Conservation (phyloP, 805 yeast species). For the Myxozyma udenii region DNA sequence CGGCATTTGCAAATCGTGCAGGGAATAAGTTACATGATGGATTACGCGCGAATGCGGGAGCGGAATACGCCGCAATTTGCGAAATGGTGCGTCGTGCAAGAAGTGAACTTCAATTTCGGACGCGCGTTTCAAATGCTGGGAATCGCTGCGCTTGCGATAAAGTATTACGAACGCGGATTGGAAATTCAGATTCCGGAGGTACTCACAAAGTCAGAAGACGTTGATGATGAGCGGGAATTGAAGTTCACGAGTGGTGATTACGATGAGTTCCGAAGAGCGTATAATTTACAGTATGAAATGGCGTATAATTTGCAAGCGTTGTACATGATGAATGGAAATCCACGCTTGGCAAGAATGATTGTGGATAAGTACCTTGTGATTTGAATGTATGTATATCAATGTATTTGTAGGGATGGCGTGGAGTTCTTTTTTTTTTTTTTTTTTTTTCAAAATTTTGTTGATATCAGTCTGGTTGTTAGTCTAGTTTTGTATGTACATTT, state of each 20-base stretch:
- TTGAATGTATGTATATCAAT: not conserved
- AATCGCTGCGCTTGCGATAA: constrained; percentile 65
- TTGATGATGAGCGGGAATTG: not conserved
- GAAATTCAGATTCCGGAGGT: constrained; percentile 27
- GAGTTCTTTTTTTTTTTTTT: no score
- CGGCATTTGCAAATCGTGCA: constrained; percentile 86
- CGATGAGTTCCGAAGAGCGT: constrained; percentile 44
- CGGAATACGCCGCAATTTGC: constrained; percentile 30
- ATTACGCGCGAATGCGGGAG: constrained; percentile 58
- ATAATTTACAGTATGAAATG: constrained; percentile 68
- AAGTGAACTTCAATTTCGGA: constrained; percentile 78
- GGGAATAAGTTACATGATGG: constrained; percentile 73
- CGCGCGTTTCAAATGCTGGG: constrained; percentile 83
- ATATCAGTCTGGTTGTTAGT: no score
- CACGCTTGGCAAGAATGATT: constrained; percentile 57
- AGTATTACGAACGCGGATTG: constrained; percentile 69
- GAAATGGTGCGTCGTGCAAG: constrained; percentile 56
- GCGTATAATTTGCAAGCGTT: constrained; percentile 81
- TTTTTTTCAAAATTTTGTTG: no score
- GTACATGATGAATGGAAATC: constrained; percentile 72
- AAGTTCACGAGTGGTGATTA: constrained; percentile 37
- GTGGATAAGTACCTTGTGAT: constrained; percentile 58
- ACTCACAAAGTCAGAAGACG: not conserved
- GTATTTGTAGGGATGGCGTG: not conserved
- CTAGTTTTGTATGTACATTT: not conserved